Evolutionary conservation across 2,329 filamentous ascomycete genomes (phyloP).

Genomic region (Clonostachys rhizophaga): DNA sequence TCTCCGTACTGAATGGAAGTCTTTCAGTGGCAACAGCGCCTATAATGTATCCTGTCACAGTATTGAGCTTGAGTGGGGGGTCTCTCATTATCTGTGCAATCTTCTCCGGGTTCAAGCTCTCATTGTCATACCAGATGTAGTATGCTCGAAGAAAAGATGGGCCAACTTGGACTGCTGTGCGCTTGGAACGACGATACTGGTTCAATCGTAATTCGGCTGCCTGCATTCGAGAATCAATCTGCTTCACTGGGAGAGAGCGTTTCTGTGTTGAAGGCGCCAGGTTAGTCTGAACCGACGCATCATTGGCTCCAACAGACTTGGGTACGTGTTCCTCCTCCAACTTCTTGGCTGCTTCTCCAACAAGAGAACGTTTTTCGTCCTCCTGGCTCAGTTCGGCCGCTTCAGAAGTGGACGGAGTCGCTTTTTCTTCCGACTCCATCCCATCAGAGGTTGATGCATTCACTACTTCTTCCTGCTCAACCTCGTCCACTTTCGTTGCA

Average conservation of each 20-base stretch:
- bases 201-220: slow-evolving; percentile 33
- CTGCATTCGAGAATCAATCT: slow-evolving; percentile 32
- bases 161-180: slow-evolving; percentile 9
- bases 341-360: too few species aligned
- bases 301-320: too few species aligned
- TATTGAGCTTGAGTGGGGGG: slow-evolving; percentile 51
- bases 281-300: too few species aligned
- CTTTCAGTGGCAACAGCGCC: slow-evolving; percentile 45
- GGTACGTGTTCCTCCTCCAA: too few species aligned
- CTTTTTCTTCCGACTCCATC: too few species aligned
- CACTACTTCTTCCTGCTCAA: too few species aligned
- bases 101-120: slow-evolving; percentile 37
- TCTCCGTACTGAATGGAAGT: slow-evolving; percentile 40
- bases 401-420: too few species aligned
- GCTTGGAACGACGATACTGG: slow-evolving; percentile 25
- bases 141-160: slow-evolving; percentile 49
- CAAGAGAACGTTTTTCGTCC: too few species aligned
- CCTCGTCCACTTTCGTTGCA: slow-evolving; percentile 13
- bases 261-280: too few species aligned
- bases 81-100: slow-evolving; percentile 53
- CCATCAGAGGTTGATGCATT: too few species aligned
- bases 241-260: background rate
- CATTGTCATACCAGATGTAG: slow-evolving; percentile 56
- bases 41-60: slow-evolving; percentile 56
- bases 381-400: too few species aligned